Evolutionary conservation across 208 protist species (phyloP), one percentile per base, ranked within the genome.

Genomic region (Trypanosoma conorhini): DNA sequence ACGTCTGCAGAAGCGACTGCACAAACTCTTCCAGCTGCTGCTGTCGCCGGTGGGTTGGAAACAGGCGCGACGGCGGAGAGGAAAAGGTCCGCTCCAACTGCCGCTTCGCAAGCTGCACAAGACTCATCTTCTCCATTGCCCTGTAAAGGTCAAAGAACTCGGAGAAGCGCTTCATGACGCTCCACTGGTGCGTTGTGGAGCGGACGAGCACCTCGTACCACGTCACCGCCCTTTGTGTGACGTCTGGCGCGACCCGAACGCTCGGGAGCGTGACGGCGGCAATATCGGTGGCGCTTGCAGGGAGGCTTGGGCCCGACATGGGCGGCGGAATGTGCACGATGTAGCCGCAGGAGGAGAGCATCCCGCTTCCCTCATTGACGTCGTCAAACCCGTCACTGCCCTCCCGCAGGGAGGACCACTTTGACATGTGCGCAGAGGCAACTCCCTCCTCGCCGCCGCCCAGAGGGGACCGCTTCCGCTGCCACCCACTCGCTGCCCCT

Each of bases 81-180:
- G 13, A 17, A 19, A 74, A 21, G n/a, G 33, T 22, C n/a, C 22
- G 58, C 12, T 22, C n/a, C 28, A 74, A 31, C 26, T 42, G 68
- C 19, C 42, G 67, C n/a, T 31, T 56, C 38, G 51, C 59, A 26
- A 74, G 22, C 5, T 38, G 46, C 22, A 52, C 1, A 24, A 76
- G 64, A 50, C 54, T 60, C 13, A 64, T 22, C 33, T 61, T 57
- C 35, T 66, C 38, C 30, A 76, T 54, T 22, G 33, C n/a, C 35
- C 19, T 31, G 38, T 50, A 42, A n/a, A 76, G 38, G 2, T 70
- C 35, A 22, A 64, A 5, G 46, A 76, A 76, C 58, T 76, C 71
- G n/a, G 71, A 76, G 40, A 76, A 76, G 9, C 71, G 71, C 58
- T 76, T 76, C 51, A 70, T 19, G 19, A 76, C 71, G 35, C 51